Evolutionary conservation across 2,329 filamentous ascomycete species (phyloP), one percentile per base, ranked within the genome.

Genomic region (Pseudogymnoascus sp.): DNA sequence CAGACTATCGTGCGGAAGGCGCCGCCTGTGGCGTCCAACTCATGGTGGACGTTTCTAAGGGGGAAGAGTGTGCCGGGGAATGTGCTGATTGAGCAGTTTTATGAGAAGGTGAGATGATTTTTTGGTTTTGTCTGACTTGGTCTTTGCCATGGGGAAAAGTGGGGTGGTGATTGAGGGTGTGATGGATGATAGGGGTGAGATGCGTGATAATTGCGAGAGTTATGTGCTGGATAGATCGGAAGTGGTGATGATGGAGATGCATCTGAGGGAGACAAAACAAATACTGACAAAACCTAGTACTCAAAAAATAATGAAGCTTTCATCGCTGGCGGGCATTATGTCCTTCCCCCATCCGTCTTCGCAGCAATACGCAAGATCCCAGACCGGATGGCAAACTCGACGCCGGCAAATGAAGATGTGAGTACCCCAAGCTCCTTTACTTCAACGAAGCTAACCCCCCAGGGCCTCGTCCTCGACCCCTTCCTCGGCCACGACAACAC

Each of bases 401-500:
- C 55, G 2, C 30, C 55, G 22, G 55, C 30, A 30, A 58, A 58
- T 5, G 55, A 58, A 58, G 55, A 58, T 6, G 49, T 58, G 23
- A 30, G 49, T 16, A 12, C 9, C 7, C 49, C 49, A 23, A n/a
- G 3, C n/a, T 22, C 16, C 11, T 52, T 14, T 3, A 5, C 14
- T 9, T 25, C 7, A 30, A 7, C 9, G 9, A 19, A n/a, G 3
- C 49, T 58, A 58, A 58, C 5, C 49, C 23, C 49, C 23, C 30
- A 58, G 49, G 22, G 22, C 30, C 55, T 58, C 28, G 35, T 58
- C 55, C 55, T 58, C n/a, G 35, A 38, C 3, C 55, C 55, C 28
- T 58, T 58, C 30, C 55, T 58, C 55, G 55, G 30, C 55, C 55
- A 35, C 55, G 55, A 58, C 55, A 58, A 58, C 55, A 38, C 30